Evolutionary conservation across 768 basidiomycete species (phyloP).

Genomic region (Paxillus involutus): DNA sequence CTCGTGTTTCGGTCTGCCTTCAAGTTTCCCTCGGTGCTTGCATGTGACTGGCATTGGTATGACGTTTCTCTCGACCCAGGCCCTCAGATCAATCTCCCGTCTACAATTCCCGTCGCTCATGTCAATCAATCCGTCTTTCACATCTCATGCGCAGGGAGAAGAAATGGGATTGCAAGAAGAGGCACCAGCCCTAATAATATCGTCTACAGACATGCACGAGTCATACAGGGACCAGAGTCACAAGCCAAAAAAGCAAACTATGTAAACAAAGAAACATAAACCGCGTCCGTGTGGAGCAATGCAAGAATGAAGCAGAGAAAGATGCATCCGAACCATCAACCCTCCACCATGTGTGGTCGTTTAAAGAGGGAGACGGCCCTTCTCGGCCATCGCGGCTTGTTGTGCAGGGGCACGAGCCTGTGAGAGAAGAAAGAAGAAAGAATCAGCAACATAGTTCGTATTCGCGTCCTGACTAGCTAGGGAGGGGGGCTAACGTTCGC

Average conservation of each 20-base stretch:
- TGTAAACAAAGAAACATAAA: not conserved
- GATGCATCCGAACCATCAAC: not conserved
- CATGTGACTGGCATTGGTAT: no score
- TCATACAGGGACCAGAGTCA: not conserved
- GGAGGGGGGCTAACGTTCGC: conserved; percentile 4
- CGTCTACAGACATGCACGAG: conserved; percentile 2
- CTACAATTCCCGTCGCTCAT: not conserved
- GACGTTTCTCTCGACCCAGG: no score
- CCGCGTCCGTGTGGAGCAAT: conserved; percentile 1
- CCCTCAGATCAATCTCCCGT: not conserved
- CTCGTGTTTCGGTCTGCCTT: no score
- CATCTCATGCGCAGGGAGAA: not conserved
- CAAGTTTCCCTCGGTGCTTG: no score
- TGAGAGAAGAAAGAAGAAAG: not conserved
- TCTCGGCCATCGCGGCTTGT: conserved; percentile 27
- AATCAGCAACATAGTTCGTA: conserved; percentile 7
- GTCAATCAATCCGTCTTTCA: no score
- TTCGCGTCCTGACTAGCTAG: conserved; percentile 3
- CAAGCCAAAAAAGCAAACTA: not conserved
- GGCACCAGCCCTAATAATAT: conserved; percentile 1
- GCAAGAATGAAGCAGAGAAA: not conserved
- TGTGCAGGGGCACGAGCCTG: conserved; percentile 19
- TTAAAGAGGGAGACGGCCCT: conserved; percentile 27
- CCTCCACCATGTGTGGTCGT: not conserved
- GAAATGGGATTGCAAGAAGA: not conserved